These are phyloP conservation scores for Alliaria petiolata DNA, from an alignment of 345 rosid species.

Conservation along the genomic window DNA sequence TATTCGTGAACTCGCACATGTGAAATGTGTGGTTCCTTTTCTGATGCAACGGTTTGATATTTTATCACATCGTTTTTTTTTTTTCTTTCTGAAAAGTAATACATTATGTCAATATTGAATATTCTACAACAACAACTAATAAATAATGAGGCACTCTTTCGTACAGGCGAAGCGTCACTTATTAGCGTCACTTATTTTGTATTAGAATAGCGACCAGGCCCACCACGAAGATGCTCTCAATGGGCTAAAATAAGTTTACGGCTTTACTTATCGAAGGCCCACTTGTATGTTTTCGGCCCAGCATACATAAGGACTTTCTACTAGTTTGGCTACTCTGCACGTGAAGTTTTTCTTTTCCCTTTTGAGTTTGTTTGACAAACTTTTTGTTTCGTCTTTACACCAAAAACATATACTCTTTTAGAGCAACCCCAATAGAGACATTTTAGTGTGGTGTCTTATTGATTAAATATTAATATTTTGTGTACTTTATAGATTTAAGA, in stretches of 20 bases:
- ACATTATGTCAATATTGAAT: neutral
- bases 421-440: too few relatives aligned
- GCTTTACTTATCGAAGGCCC: neutral
- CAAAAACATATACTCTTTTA: too few relatives aligned
- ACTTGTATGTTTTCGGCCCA: neutral
- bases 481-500: too few relatives aligned
- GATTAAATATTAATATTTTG: too few relatives aligned
- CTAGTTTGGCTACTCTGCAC: neutral
- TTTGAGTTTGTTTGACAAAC: neutral
- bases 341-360: neutral
- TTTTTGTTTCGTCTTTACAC: neutral
- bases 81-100: neutral
- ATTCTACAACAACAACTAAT: neutral
- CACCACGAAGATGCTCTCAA: neutral
- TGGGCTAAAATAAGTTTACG: neutral
- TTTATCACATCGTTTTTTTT: constrained; percentile 6
- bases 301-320: neutral
- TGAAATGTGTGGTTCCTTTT: constrained; percentile 25
- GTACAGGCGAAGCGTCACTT: neutral
- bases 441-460: too few relatives aligned
- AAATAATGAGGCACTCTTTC: constrained; percentile 3
- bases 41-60: constrained; percentile 20
- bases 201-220: too few relatives aligned
- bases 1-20: constrained; percentile 20
- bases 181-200: too few relatives aligned